These are phyloP conservation scores for Erodium trifolium DNA, from an alignment of 441 rosid species.

Conservation along the genomic window DNA sequence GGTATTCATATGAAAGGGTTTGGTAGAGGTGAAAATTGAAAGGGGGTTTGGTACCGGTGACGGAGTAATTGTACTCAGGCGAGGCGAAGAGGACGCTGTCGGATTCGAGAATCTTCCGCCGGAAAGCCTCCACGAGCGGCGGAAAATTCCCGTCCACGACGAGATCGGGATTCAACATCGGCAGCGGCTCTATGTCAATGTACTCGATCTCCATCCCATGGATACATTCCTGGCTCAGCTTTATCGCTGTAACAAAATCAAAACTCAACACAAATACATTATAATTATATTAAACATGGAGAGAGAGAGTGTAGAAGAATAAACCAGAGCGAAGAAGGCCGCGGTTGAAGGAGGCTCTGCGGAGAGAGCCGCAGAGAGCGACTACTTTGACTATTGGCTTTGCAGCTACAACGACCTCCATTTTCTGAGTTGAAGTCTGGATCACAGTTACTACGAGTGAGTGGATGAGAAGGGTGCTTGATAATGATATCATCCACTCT, in stretches of 20 bases:
- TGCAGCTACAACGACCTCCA: conserved; percentile 29
- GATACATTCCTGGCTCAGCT: conserved; percentile 37
- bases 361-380: conserved; percentile 66
- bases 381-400: conserved; percentile 51
- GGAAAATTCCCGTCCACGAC: conserved; percentile 56
- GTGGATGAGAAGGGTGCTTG: no score
- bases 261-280: not conserved
- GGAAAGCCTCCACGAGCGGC: conserved; percentile 52
- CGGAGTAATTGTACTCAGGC: conserved; percentile 70
- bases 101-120: conserved; percentile 42
- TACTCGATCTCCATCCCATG: conserved; percentile 50
- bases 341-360: conserved; percentile 47
- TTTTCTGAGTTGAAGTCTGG: not conserved
- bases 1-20: no score
- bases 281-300: not conserved
- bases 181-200: conserved; percentile 54
- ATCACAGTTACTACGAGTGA: no score
- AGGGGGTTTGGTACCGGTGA: conserved; percentile 36
- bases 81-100: conserved; percentile 60
- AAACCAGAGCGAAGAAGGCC: conserved; percentile 65
- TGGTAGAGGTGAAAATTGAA: no score
- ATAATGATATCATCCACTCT: no score
- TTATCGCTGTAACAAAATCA: conserved; percentile 32
- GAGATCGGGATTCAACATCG: conserved; percentile 69
- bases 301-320: not conserved